Conservation (phyloP, 805 yeast species). For the Teunomyces barrocoloradensis region DNA sequence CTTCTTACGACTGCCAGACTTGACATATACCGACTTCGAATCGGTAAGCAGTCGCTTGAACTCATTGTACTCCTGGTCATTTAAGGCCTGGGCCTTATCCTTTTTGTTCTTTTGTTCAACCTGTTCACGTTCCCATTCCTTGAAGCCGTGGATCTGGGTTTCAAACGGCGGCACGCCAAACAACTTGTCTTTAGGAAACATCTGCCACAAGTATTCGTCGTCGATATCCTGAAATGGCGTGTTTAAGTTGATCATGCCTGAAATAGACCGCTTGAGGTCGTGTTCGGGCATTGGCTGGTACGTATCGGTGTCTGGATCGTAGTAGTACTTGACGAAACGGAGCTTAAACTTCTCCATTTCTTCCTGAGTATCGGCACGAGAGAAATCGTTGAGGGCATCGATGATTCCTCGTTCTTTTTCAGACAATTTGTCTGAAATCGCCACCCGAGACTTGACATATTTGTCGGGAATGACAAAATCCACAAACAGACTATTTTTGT, state of each 20-base stretch:
- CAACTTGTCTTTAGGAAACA: conserved; percentile 32
- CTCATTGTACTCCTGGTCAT: conserved; percentile 20
- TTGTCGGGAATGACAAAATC: conserved; percentile 28
- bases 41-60: conserved; percentile 17
- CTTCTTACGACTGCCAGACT: conserved; percentile 29
- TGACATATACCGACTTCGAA: conserved; percentile 24
- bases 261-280: conserved; percentile 35
- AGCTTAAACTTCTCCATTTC: conserved; percentile 22
- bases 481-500: conserved; percentile 4
- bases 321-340: conserved; percentile 23
- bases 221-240: conserved; percentile 33
- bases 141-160: conserved; percentile 24
- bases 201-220: conserved; percentile 40
- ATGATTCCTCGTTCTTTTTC: conserved; percentile 25
- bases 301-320: conserved; percentile 25
- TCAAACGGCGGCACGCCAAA: conserved; percentile 39
- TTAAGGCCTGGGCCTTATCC: conserved; percentile 16
- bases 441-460: conserved; percentile 17
- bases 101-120: conserved; percentile 20
- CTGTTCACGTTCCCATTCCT: conserved; percentile 33
- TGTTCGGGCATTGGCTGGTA: conserved; percentile 33
- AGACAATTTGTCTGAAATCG: conserved; percentile 16
- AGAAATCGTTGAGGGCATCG: conserved; percentile 23
- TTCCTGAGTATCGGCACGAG: conserved; percentile 20
- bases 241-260: conserved; percentile 39